Evolutionary conservation across 495 filamentous ascomycete species (phyloP).

Genomic region (Podospora tetraspora): DNA sequence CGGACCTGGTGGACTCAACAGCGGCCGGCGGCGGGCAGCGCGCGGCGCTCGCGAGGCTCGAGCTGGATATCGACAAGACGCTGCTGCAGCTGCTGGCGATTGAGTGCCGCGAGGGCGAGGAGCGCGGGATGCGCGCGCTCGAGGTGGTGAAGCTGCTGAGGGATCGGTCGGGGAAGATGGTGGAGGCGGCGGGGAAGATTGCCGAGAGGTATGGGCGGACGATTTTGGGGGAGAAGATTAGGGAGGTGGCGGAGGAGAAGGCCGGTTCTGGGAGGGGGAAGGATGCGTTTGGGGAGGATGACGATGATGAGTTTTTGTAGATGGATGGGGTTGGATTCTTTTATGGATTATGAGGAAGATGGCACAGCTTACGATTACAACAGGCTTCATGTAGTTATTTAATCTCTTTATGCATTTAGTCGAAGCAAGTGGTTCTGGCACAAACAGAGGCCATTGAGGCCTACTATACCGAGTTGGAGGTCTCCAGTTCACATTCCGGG

Average conservation of each 20-base stretch:
- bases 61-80: conserved; percentile 79
- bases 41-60: conserved; percentile 60
- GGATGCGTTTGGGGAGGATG: conserved; percentile 31
- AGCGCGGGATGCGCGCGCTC: conserved; percentile 86
- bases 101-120: conserved; percentile 89
- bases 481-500: too few relatives aligned
- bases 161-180: conserved; percentile 74
- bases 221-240: conserved; percentile 81
- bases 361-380: not conserved
- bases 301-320: conserved; percentile 12
- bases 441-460: too few relatives aligned
- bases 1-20: conserved; percentile 60
- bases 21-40: conserved; percentile 53
- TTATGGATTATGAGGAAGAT: not conserved
- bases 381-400: not conserved
- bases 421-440: too few relatives aligned
- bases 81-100: conserved; percentile 83
- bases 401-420: not conserved
- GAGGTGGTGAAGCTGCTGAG: conserved; percentile 74
- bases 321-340: not conserved
- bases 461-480: too few relatives aligned
- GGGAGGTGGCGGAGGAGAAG: conserved; percentile 64
- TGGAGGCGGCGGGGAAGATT: conserved; percentile 79
- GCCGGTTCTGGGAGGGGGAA: conserved; percentile 28
- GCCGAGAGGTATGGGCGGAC: conserved; percentile 70